Evolutionary conservation across 2,329 filamentous ascomycete genomes (phyloP).

Genomic region (Phoma sp.): DNA sequence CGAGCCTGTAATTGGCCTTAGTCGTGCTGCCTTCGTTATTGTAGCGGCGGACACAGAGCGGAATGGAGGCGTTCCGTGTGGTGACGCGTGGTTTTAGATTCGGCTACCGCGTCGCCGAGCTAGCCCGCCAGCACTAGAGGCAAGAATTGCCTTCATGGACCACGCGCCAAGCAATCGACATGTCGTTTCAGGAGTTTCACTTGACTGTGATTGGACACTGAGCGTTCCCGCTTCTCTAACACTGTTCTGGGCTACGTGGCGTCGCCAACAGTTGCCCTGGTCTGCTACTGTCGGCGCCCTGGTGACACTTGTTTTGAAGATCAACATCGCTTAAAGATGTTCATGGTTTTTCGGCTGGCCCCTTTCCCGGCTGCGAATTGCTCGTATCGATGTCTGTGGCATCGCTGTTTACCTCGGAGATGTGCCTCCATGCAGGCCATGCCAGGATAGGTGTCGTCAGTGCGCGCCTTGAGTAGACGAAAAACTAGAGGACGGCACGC

Average conservation of each 20-base stretch:
- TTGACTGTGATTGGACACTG: background rate
- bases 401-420: too few species aligned
- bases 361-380: background rate
- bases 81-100: slow-evolving; percentile 9
- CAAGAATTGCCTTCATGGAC: slow-evolving; percentile 2
- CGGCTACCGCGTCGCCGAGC: slow-evolving; percentile 7
- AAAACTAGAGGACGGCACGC: background rate
- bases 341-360: background rate
- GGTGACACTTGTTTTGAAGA: slow-evolving; percentile 1
- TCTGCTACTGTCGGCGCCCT: background rate
- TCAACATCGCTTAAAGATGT: slow-evolving; percentile 10
- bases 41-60: slow-evolving; percentile 6
- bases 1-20: slow-evolving; percentile 10
- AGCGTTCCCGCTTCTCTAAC: background rate
- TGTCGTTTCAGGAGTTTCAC: background rate
- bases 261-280: slow-evolving; percentile 10
- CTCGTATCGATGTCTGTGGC: background rate
- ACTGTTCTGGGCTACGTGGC: background rate
- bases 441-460: background rate
- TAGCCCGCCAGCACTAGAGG: background rate
- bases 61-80: slow-evolving; percentile 9
- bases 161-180: slow-evolving; percentile 1
- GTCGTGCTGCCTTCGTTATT: background rate
- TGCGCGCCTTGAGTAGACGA: background rate
- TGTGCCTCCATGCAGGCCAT: background rate